Evolutionary conservation across 306 rosid genomes (phyloP).

Genomic region (Prunus fruticosa): DNA sequence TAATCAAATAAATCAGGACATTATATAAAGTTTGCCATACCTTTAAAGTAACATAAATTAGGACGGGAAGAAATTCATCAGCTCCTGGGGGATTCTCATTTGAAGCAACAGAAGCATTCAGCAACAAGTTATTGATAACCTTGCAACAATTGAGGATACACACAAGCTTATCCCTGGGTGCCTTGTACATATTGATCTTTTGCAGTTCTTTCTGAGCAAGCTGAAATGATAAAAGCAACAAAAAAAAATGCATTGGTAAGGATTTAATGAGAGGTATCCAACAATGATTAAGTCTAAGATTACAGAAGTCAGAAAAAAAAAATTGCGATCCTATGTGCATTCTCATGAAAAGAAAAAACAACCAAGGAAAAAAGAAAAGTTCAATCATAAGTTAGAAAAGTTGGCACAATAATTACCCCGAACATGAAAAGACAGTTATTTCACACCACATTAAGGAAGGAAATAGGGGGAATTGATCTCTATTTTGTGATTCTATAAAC

Average conservation of each 20-base stretch:
- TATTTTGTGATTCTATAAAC: neutral
- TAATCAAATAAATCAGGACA: conserved; percentile 7
- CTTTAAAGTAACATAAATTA: conserved; percentile 88
- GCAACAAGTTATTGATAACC: conserved; percentile 87
- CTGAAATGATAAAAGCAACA: conserved; percentile 44
- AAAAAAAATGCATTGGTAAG: conserved; percentile 19
- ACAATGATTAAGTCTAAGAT: neutral
- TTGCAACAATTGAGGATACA: conserved; percentile 94
- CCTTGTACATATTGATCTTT: conserved; percentile 97
- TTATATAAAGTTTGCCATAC: conserved; percentile 22
- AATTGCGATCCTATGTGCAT: neutral
- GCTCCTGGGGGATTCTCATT: conserved; percentile 86
- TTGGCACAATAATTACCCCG: neutral
- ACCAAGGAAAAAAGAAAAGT: neutral
- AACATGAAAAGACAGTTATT: neutral
- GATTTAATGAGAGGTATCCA: conserved; percentile 6
- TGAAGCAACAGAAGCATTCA: conserved; percentile 83
- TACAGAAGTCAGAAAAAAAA: neutral
- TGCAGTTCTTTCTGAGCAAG: conserved; percentile 97
- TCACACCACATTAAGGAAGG: neutral
- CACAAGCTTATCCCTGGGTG: conserved; percentile 94
- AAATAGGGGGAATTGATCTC: neutral
- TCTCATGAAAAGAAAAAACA: neutral
- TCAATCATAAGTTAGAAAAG: neutral
- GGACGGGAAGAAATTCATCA: conserved; percentile 97